Conservation (phyloP, 768 basidiomycete genomes). For the Gelatoporia subvermispora region DNA sequence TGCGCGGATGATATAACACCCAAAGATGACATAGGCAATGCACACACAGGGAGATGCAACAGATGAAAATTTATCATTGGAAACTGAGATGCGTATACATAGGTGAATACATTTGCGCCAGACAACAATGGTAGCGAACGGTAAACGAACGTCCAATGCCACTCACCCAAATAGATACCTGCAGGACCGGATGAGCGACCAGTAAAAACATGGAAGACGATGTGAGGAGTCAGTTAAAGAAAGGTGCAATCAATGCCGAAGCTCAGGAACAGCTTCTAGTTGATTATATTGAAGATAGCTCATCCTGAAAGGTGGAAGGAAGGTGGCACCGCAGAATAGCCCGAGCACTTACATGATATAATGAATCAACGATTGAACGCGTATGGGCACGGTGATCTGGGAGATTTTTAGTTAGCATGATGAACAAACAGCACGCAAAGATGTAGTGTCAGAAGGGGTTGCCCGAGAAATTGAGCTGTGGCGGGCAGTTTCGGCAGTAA, state of each 20-base stretch:
- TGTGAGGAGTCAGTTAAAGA: no score
- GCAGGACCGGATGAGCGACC: no score
- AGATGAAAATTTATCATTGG: no score
- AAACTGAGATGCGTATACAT: no score
- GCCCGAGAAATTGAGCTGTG: constrained; percentile 86
- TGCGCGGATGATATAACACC: no score
- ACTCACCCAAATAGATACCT: no score
- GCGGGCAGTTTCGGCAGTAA: constrained; percentile 86
- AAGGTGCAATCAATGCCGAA: constrained; percentile 53
- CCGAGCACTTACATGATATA: background rate
- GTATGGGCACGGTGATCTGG: background rate
- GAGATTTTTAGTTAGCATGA: constrained; percentile 1
- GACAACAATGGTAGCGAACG: no score
- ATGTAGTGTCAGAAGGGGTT: constrained; percentile 60
- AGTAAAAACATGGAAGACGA: no score
- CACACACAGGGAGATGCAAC: no score
- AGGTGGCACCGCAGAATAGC: background rate
- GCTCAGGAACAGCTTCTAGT: constrained; percentile 91
- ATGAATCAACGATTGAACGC: background rate
- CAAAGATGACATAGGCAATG: no score
- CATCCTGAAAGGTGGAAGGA: constrained; percentile 30
- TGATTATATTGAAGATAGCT: constrained; percentile 52
- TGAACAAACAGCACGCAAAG: constrained; percentile 1
- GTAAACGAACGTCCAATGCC: no score
- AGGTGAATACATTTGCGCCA: no score